Percentiles rank a stretch among this genome's conserved stretches.
Evolutionary conservation across 202 grass and related monocot genomes (phyloP).

Genomic region (Zizania palustris): DNA sequence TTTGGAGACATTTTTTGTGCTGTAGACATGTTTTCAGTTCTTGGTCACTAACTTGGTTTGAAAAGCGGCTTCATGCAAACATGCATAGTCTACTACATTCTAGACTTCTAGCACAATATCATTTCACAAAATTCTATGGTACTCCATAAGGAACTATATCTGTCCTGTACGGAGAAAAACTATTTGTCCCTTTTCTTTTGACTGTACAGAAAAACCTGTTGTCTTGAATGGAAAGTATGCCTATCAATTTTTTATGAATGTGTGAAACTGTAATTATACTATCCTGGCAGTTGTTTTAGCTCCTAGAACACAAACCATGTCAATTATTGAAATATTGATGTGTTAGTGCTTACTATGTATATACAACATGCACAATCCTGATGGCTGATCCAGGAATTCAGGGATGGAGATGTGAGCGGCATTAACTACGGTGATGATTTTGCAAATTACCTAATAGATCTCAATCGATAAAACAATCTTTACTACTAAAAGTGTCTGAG

Average conservation of each 20-base stretch:
- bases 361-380: no score
- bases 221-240: not conserved
- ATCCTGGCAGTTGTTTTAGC: not conserved
- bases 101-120: not conserved
- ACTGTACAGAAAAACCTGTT: not conserved
- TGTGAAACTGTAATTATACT: not conserved
- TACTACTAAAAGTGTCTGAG: not conserved
- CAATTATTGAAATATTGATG: not conserved
- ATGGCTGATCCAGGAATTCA: not conserved
- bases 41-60: not conserved
- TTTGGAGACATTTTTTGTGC: conserved; percentile 31
- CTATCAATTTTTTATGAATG: not conserved
- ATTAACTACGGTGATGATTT: not conserved
- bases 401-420: not conserved
- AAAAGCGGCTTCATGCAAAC: not conserved
- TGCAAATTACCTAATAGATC: conserved; percentile 2
- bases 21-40: not conserved
- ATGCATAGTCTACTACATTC: not conserved
- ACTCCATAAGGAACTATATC: not conserved
- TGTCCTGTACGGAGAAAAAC: not conserved
- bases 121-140: not conserved
- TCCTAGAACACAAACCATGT: not conserved
- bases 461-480: not conserved
- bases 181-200: not conserved
- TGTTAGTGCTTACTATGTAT: not conserved